Evolutionary conservation across 495 filamentous ascomycete genomes (phyloP).

Genomic region (Podospora conica): DNA sequence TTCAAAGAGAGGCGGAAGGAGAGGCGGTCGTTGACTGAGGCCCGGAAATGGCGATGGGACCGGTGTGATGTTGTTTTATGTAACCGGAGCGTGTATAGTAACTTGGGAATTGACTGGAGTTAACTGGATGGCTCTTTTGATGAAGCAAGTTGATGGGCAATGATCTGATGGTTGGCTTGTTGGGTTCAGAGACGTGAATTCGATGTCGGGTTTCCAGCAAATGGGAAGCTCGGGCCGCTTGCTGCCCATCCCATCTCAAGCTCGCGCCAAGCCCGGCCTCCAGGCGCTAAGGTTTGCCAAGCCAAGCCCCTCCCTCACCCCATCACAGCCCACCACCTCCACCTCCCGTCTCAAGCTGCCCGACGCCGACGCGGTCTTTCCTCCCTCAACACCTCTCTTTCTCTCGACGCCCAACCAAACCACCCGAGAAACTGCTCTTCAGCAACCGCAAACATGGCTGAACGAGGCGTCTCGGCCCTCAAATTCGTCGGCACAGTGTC

Average conservation of each 20-base stretch:
- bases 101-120: not conserved
- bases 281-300: not conserved
- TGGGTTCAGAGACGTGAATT: not conserved
- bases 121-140: not conserved
- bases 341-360: not conserved
- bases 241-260: not conserved
- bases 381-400: not conserved
- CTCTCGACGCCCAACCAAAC: slow-evolving; percentile 12
- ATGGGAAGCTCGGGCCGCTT: not conserved
- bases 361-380: not conserved
- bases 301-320: not conserved
- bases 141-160: not conserved
- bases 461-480: slow-evolving; percentile 60
- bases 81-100: not conserved
- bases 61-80: not conserved
- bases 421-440: not conserved
- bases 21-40: no score
- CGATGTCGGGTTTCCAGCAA: not conserved
- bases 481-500: slow-evolving; percentile 90
- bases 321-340: not conserved
- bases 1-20: not conserved
- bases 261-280: not conserved
- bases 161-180: not conserved
- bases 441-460: slow-evolving; percentile 52
- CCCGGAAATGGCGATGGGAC: not conserved